Percentiles rank a stretch among this genome's conserved stretches.
Conservation (phyloP, 495 filamentous ascomycete species). For the Gamarada debralockiae region DNA sequence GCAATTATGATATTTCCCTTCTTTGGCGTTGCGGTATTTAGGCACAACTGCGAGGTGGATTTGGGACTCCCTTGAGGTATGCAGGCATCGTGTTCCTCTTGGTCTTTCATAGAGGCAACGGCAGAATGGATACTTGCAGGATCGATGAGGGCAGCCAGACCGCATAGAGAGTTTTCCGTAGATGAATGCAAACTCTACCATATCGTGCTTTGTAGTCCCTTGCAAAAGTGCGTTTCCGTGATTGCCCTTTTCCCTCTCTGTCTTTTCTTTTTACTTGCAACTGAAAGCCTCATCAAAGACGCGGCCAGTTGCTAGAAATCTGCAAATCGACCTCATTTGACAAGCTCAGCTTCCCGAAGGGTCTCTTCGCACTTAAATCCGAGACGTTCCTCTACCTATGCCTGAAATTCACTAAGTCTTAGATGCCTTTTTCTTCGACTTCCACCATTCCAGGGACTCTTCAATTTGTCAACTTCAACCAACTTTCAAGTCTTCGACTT, state of each 20-base stretch:
- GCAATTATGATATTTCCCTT: too few species aligned
- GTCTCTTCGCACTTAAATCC: conserved; percentile 2
- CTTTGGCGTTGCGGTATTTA: too few species aligned
- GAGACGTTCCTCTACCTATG: background rate
- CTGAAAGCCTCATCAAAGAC: conserved; percentile 1
- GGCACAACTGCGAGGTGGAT: too few species aligned
- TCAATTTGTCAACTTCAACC: background rate
- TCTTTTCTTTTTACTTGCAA: too few species aligned
- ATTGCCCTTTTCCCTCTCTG: background rate
- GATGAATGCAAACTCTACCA: background rate
- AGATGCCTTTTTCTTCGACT: background rate
- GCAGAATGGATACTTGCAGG: background rate
- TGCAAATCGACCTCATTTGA: conserved; percentile 5
- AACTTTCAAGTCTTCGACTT: background rate
- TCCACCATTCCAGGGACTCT: background rate
- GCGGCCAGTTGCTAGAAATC: background rate
- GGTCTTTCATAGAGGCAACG: background rate
- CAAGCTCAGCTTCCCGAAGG: background rate
- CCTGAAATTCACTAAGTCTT: conserved; percentile 2
- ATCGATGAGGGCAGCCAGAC: background rate
- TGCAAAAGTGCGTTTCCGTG: background rate
- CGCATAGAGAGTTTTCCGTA: background rate
- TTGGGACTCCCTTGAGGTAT: too few species aligned
- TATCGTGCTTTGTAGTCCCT: background rate
- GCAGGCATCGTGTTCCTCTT: too few species aligned